Conservation (phyloP, 225 moss, liverwort and hornwort genomes). For the Rhytidiadelphus loreus region DNA sequence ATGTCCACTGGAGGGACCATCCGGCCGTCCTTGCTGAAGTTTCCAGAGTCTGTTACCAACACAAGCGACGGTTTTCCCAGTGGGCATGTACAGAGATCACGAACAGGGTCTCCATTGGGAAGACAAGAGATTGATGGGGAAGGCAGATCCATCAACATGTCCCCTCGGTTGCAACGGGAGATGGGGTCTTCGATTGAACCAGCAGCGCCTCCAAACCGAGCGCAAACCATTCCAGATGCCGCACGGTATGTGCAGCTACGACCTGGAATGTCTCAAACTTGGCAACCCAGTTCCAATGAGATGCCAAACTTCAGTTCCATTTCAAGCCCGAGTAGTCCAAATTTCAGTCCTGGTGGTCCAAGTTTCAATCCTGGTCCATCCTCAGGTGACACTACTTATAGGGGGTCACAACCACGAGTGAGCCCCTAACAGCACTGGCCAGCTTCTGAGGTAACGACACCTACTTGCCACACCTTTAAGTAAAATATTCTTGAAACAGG, state of each 20-base stretch:
- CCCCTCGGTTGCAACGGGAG: neutral
- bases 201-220: neutral
- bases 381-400: neutral
- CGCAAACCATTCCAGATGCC: neutral
- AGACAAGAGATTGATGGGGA: neutral
- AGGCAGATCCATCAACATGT: neutral
- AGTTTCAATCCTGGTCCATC: neutral
- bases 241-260: neutral
- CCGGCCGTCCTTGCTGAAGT: neutral
- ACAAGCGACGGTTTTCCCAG: neutral
- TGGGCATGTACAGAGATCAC: neutral
- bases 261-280: neutral
- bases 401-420: neutral
- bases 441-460: neutral
- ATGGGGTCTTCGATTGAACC: neutral
- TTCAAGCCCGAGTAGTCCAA: neutral
- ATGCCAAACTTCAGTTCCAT: neutral
- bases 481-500: neutral
- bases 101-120: neutral
- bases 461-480: neutral
- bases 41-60: neutral
- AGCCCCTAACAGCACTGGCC: neutral
- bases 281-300: neutral
- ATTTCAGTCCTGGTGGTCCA: neutral
- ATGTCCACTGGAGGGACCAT: conserved; percentile 15